Conservation (phyloP, 2,329 filamentous ascomycete genomes). For the Lasiodiplodia hormozganensis region DNA sequence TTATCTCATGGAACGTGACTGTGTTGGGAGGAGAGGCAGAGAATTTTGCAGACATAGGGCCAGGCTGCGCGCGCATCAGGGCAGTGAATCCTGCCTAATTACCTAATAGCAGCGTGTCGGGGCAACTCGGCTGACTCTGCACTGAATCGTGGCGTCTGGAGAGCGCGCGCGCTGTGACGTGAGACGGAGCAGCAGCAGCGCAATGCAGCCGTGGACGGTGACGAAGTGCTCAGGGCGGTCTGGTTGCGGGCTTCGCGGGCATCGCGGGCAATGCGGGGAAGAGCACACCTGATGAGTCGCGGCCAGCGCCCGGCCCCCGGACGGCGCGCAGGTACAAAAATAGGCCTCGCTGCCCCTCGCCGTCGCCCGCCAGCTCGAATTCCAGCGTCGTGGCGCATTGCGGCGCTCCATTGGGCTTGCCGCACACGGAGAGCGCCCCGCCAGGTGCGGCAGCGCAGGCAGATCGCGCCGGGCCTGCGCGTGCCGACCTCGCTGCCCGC, state of each 20-base stretch:
- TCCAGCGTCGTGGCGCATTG: background rate
- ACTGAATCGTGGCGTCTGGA: conserved; percentile 30
- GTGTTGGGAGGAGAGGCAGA: conserved; percentile 23
- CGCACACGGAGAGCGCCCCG: background rate
- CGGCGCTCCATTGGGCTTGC: background rate
- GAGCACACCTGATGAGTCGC: conserved; percentile 11
- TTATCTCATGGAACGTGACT: conserved; percentile 26
- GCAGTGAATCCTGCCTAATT: conserved; percentile 30
- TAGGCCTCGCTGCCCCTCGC: conserved; percentile 16
- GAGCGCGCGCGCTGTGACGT: conserved; percentile 25
- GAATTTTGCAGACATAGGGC: conserved; percentile 20
- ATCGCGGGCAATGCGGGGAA: conserved; percentile 32
- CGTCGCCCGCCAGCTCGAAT: background rate
- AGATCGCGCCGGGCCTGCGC: background rate
- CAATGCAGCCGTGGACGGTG: conserved; percentile 23
- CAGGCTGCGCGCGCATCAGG: conserved; percentile 27
- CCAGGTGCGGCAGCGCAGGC: background rate
- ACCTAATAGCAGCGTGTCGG: conserved; percentile 32
- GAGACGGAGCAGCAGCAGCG: conserved; percentile 28
- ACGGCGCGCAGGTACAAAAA: conserved; percentile 24
- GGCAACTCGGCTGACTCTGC: conserved; percentile 30
- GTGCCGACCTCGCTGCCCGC: conserved; percentile 9
- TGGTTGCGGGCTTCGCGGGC: conserved; percentile 6
- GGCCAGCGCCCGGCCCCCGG: conserved; percentile 16
- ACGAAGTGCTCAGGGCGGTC: conserved; percentile 23